phyloP scores from a whole-genome alignment of 345 rosid species.

The Carallia pectinifolia region DNA sequence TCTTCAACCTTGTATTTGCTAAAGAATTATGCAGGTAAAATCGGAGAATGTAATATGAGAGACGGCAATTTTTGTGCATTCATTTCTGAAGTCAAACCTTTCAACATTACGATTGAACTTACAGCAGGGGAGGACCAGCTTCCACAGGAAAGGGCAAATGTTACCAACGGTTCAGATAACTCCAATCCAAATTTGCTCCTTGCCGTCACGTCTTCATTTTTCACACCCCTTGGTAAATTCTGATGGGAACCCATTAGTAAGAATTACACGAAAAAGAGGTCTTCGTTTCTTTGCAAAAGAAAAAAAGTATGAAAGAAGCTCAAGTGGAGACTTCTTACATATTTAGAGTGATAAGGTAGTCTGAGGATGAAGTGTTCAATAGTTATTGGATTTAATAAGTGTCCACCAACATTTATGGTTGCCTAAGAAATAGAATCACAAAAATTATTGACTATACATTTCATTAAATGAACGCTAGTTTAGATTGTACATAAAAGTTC shows the following conservation, averaged over 20 bases:
- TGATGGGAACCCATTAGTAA: conserved; percentile 21
- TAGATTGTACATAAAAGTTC: not conserved
- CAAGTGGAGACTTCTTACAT: conserved; percentile 38
- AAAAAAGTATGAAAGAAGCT: conserved; percentile 16
- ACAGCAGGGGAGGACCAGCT: conserved; percentile 98
- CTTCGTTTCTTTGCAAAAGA: not conserved
- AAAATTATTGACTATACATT: conserved; percentile 1
- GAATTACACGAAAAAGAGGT: conserved; percentile 10
- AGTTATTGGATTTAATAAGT: conserved; percentile 56
- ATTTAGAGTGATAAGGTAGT: conserved; percentile 66
- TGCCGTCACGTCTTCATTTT: conserved; percentile 54
- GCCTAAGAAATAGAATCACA: conserved; percentile 41
- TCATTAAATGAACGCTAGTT: not conserved
- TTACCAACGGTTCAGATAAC: conserved; percentile 75
- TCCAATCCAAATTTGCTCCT: conserved; percentile 68
- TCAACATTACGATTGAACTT: conserved; percentile 32
- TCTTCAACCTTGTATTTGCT: too few species aligned
- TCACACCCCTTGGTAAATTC: conserved; percentile 44
- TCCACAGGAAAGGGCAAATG: conserved; percentile 86
- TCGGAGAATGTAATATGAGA: too few species aligned
- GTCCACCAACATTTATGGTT: conserved; percentile 73
- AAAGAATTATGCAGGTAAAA: too few species aligned
- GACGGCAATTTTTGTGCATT: too few species aligned
- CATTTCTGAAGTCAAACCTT: not conserved
- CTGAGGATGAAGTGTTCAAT: conserved; percentile 86